These are phyloP conservation scores for Parasitella parasitica DNA, from an alignment of 371 early-diverging fungal species.

Conservation along the genomic window DNA sequence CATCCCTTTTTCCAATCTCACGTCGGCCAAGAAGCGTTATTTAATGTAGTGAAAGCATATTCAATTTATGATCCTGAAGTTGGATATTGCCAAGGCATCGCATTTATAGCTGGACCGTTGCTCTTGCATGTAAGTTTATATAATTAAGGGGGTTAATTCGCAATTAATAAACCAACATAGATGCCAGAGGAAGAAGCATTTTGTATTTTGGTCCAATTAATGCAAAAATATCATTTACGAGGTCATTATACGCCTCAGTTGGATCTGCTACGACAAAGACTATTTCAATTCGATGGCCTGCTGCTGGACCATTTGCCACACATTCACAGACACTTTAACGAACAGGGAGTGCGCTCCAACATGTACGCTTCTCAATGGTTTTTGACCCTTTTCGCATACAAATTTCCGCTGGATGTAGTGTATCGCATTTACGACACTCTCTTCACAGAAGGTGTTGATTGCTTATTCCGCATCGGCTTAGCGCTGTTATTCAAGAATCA, in stretches of 20 bases:
- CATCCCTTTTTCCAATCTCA: conserved; percentile 77
- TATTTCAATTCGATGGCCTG: conserved; percentile 88
- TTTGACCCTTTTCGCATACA: conserved; percentile 95
- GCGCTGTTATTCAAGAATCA: conserved; percentile 83
- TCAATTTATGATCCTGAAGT: conserved; percentile 87
- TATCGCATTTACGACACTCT: conserved; percentile 88
- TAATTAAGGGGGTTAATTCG: background rate
- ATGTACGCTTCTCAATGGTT: conserved; percentile 97
- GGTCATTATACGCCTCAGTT: conserved; percentile 85
- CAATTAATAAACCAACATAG: conserved; percentile 31
- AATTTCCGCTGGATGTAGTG: conserved; percentile 87
- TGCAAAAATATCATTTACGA: conserved; percentile 84
- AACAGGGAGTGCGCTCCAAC: conserved; percentile 80
- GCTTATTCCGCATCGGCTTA: conserved; percentile 78
- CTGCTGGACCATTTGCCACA: conserved; percentile 81
- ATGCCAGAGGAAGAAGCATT: conserved; percentile 98
- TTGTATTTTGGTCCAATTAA: conserved; percentile 81
- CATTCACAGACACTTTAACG: conserved; percentile 72
- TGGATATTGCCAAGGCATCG: conserved; percentile 95
- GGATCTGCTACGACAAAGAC: conserved; percentile 76
- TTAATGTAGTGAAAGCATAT: conserved; percentile 91
- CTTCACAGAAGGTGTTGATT: conserved; percentile 87
- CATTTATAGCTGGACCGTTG: conserved; percentile 89
- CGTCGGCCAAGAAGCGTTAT: conserved; percentile 86
- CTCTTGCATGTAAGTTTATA: conserved; percentile 73